Evolutionary conservation across 2,329 filamentous ascomycete species (phyloP).

Genomic region (Byssothecium circinans): DNA sequence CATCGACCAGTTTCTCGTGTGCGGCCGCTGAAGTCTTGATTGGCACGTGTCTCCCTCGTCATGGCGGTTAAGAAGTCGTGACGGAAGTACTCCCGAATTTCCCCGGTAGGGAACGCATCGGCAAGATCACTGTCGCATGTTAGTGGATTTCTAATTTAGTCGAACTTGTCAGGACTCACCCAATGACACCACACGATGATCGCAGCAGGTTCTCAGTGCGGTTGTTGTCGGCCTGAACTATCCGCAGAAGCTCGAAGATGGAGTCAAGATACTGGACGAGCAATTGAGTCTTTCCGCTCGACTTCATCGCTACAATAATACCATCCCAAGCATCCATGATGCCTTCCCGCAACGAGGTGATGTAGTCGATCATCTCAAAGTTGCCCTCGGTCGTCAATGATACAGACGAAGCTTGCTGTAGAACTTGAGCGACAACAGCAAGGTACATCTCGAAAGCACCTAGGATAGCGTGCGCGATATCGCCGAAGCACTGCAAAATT

Average conservation of each 20-base stretch:
- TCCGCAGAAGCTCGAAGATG: constrained; percentile 84
- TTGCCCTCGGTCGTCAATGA: constrained; percentile 76
- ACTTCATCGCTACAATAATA: constrained; percentile 92
- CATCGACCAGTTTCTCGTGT: constrained; percentile 95
- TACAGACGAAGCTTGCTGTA: constrained; percentile 89
- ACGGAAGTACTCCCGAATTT: constrained; percentile 82
- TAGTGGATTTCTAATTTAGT: constrained; percentile 32
- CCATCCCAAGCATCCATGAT: constrained; percentile 99
- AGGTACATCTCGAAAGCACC: constrained; percentile 93
- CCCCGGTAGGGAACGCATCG: constrained; percentile 88
- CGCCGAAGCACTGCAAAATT: constrained; percentile 96
- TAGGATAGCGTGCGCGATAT: constrained; percentile 92
- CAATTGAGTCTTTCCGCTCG: constrained; percentile 69
- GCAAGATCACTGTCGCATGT: constrained; percentile 74
- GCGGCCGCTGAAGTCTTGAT: constrained; percentile 80
- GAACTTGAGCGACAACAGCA: constrained; percentile 85
- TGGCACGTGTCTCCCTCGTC: constrained; percentile 88
- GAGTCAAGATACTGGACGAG: constrained; percentile 78
- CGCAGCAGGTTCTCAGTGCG: constrained; percentile 89
- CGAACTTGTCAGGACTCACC: constrained; percentile 56
- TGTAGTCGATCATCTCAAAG: constrained; percentile 96
- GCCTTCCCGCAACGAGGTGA: constrained; percentile 90
- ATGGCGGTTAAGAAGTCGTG: constrained; percentile 86
- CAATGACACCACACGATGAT: constrained; percentile 96
- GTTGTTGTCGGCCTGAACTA: constrained; percentile 79